Evolutionary conservation across 805 yeast species (phyloP), one percentile per base, ranked within the genome.

Genomic region (Metschnikowia bowlesiae): DNA sequence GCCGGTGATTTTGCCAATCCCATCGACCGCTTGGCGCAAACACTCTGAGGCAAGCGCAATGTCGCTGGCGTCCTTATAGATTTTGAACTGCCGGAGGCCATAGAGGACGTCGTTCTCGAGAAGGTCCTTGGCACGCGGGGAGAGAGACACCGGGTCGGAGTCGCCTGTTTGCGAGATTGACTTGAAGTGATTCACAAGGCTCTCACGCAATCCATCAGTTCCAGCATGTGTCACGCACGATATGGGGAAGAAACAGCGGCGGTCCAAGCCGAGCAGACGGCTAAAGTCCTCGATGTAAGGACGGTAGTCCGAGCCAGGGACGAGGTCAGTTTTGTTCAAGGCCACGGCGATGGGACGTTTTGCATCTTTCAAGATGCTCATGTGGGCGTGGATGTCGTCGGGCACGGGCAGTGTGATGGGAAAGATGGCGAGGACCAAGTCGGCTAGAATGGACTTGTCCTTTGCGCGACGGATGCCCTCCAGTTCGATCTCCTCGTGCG

Each of bases 1-100:
- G 1, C 98, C 99, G 0, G 97, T 91, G 28, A 94, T 87, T 61
- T 84, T 87, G 0, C 97, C 97, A 36, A 94, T 86, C 0, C 97
- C 97, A 11, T 85, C 89, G 16, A 85, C 82, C 0, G 96, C 83
- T 45, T 78, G 78, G 44, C 79, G 78, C 37, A 94, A 71, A 49
- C 86, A 84, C 52, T 92, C 96, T 0, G 88, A 72, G 0, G 96
- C 96, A 36, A 89, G 64, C 0, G 89, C 92, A 1, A 89, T 81
- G 57, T 91, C 97, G 39, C 80, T 80, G 14, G 72, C 66, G 3
- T 75, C 69, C 47, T 73, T 76, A 62, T 76, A 76, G 1, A 62
- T 49, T 14, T 76, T 61, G 61, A 87, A 89, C 51, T 82, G 83
- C n/a, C 79, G 74, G 42, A 92, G 76, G 0, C 96, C 94, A 46